Percentiles rank a stretch among this genome's conserved stretches.
These are phyloP conservation scores for Pleurotus giganteus DNA, from an alignment of 768 basidiomycete genomes.

Conservation along the genomic window DNA sequence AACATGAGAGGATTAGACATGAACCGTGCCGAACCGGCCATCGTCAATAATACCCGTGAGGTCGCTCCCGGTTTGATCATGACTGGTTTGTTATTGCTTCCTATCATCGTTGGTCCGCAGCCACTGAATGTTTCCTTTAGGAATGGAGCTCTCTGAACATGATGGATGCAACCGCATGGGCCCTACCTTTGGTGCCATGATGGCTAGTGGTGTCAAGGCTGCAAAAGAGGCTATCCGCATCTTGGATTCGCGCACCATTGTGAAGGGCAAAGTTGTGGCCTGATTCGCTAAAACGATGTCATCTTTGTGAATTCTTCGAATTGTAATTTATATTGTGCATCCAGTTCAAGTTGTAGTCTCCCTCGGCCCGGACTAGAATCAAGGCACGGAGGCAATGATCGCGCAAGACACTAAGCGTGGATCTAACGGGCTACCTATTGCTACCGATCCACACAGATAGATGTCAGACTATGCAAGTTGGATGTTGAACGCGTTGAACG, in stretches of 20 bases:
- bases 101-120: not conserved
- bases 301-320: not conserved
- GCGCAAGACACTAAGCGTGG: too few relatives aligned
- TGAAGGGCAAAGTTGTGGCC: conserved; percentile 55
- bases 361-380: too few relatives aligned
- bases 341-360: too few relatives aligned
- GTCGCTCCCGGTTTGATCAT: conserved; percentile 73
- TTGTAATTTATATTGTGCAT: not conserved
- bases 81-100: conserved; percentile 46
- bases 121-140: conserved; percentile 28
- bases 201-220: conserved; percentile 72
- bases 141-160: conserved; percentile 83
- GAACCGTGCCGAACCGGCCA: conserved; percentile 80
- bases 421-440: too few relatives aligned
- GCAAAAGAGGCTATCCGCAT: conserved; percentile 61
- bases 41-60: conserved; percentile 75
- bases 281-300: conserved; percentile 9
- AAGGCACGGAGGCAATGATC: too few relatives aligned
- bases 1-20: conserved; percentile 82
- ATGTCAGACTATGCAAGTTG: too few relatives aligned
- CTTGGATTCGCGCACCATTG: conserved; percentile 45
- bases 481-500: too few relatives aligned
- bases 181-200: conserved; percentile 81
- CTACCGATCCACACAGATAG: too few relatives aligned
- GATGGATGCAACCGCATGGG: conserved; percentile 79